Conservation (phyloP, 345 rosid genomes). For the Triadica sebifera region DNA sequence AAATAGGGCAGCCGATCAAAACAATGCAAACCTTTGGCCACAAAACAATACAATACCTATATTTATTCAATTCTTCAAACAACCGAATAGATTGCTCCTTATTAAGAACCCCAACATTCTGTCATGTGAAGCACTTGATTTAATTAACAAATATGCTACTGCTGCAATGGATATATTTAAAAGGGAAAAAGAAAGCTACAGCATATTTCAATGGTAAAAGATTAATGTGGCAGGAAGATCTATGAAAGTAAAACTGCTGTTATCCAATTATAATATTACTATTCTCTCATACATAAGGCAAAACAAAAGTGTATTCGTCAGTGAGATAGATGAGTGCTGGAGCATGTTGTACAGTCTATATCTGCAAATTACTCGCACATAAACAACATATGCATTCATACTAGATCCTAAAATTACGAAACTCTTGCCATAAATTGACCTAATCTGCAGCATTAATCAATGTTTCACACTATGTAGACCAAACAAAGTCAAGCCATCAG, state of each 20-base stretch:
- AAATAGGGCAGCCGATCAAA: not conserved
- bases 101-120: slow-evolving; percentile 61
- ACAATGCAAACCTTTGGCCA: too few species aligned
- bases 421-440: not conserved
- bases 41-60: slow-evolving; percentile 54
- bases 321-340: not conserved
- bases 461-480: not conserved
- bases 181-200: not conserved
- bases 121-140: slow-evolving; percentile 22
- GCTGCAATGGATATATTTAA: not conserved
- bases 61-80: slow-evolving; percentile 75
- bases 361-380: too few species aligned
- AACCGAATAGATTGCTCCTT: slow-evolving; percentile 73
- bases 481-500: not conserved
- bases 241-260: not conserved
- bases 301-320: not conserved
- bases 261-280: not conserved
- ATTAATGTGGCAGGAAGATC: not conserved
- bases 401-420: not conserved
- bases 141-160: slow-evolving; percentile 4
- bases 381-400: not conserved
- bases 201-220: slow-evolving; percentile 2
- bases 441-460: not conserved
- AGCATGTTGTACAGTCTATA: not conserved
- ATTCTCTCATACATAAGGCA: not conserved